Conservation (phyloP, 2,329 filamentous ascomycete genomes). For the Fusarium protoensiforme region DNA sequence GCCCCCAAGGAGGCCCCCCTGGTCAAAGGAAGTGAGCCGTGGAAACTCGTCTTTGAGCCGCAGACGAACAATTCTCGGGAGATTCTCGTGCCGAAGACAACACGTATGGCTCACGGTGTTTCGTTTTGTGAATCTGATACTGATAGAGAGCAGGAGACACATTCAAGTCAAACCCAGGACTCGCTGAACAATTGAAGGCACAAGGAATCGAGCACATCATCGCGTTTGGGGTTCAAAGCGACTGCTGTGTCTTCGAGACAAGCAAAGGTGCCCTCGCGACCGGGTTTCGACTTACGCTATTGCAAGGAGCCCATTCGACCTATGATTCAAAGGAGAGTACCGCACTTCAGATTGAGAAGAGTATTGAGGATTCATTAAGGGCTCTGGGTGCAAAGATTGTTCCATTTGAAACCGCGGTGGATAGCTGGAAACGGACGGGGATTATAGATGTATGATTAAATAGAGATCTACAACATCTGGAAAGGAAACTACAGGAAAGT, state of each 20-base stretch:
- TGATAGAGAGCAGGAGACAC: slow-evolving; percentile 13
- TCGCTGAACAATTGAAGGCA: not conserved
- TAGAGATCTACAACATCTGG: not conserved
- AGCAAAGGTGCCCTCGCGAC: slow-evolving; percentile 22
- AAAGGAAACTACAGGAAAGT: not conserved
- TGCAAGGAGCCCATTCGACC: slow-evolving; percentile 25
- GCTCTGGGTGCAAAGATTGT: slow-evolving; percentile 1
- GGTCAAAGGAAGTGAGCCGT: slow-evolving; percentile 10
- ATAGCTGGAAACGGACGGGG: not conserved
- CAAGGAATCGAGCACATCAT: slow-evolving; percentile 14
- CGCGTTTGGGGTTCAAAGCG: slow-evolving; percentile 24
- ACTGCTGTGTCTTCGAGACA: slow-evolving; percentile 24
- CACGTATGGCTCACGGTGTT: not conserved
- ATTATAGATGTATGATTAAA: not conserved
- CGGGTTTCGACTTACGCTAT: slow-evolving; percentile 16
- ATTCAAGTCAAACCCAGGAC: slow-evolving; percentile 14
- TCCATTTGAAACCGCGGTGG: not conserved
- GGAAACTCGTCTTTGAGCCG: slow-evolving; percentile 11
- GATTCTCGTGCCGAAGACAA: slow-evolving; percentile 8
- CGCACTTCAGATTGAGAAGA: slow-evolving; percentile 7
- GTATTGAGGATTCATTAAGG: slow-evolving; percentile 5
- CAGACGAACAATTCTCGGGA: not conserved
- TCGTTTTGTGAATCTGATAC: not conserved
- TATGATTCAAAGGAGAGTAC: slow-evolving; percentile 3
- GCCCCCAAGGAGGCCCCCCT: slow-evolving; percentile 2